Evolutionary conservation across 2,329 filamentous ascomycete genomes (phyloP).

Genomic region (Fusarium chuoi): DNA sequence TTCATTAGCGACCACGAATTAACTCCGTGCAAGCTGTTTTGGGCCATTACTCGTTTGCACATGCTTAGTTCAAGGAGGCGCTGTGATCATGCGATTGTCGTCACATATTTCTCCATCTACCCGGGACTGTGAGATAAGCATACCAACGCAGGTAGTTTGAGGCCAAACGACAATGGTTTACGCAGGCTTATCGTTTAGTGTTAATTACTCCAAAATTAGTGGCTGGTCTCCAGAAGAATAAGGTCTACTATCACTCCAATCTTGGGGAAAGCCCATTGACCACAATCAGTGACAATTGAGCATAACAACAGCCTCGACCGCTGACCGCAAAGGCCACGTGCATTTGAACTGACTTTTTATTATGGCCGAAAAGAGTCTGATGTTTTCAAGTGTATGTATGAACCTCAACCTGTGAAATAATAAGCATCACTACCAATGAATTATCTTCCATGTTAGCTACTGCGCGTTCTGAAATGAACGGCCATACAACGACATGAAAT

Average conservation of each 20-base stretch:
- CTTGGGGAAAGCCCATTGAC: no score
- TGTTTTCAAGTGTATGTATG: not conserved
- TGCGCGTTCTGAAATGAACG: not conserved
- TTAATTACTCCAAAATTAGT: rapidly evolving
- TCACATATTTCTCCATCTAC: not conserved
- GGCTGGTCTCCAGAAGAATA: rapidly evolving
- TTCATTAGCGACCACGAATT: no score
- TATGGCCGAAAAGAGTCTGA: not conserved
- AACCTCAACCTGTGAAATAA: not conserved
- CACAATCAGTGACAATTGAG: no score
- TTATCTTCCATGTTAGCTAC: no score
- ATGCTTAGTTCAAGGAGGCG: not conserved
- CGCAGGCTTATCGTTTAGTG: rapidly evolving
- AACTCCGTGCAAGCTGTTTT: not conserved
- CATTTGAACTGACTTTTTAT: not conserved
- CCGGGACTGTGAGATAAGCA: not conserved
- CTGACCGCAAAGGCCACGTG: not conserved
- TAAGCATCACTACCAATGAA: not conserved
- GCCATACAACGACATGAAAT: rapidly evolving
- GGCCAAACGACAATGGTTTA: not conserved
- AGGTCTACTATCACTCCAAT: not conserved
- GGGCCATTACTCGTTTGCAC: not conserved
- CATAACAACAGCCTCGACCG: no score
- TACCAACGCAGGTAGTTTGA: not conserved
- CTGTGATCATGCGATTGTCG: not conserved